Evolutionary conservation across 2,329 filamentous ascomycete species (phyloP).

Genomic region (Aspergillus alliaceus): DNA sequence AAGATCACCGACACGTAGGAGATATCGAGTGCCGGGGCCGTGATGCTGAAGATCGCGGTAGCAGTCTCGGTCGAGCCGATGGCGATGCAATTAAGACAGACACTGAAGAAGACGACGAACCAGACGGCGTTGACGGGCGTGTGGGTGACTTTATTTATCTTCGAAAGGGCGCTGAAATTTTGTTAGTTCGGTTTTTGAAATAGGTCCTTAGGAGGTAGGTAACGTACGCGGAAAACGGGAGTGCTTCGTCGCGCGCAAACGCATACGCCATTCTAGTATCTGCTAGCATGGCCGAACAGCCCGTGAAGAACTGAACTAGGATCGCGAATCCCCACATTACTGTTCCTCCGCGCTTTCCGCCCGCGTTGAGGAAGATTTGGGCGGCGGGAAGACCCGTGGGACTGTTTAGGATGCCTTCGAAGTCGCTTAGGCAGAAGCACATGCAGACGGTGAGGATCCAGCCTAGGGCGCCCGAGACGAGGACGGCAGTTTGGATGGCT

Average conservation of each 20-base stretch:
- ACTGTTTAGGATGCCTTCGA: slow-evolving; percentile 55
- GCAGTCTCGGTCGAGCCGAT: slow-evolving; percentile 46
- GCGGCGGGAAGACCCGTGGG: slow-evolving; percentile 63
- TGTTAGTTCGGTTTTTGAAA: no score
- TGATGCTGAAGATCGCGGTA: slow-evolving; percentile 54
- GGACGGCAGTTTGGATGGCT: slow-evolving; percentile 60
- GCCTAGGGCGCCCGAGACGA: slow-evolving; percentile 60
- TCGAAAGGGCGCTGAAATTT: slow-evolving; percentile 49
- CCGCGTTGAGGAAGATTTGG: slow-evolving; percentile 61
- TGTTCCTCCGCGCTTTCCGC: slow-evolving; percentile 56
- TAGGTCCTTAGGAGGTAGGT: no score
- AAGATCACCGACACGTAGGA: slow-evolving; percentile 63
- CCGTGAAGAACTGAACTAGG: slow-evolving; percentile 65
- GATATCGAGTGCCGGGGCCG: slow-evolving; percentile 53
- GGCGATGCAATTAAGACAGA: slow-evolving; percentile 50
- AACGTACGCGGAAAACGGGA: slow-evolving; percentile 59
- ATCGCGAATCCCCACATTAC: slow-evolving; percentile 64
- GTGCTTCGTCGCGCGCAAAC: slow-evolving; percentile 59
- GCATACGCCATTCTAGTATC: slow-evolving; percentile 64
- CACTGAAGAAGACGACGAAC: slow-evolving; percentile 61
- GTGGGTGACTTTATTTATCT: slow-evolving; percentile 54
- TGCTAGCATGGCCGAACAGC: slow-evolving; percentile 63
- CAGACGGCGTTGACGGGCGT: slow-evolving; percentile 65
- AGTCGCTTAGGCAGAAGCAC: slow-evolving; percentile 62
- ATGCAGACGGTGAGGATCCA: slow-evolving; percentile 64